phyloP scores from a whole-genome alignment of 1,284 basidiomycete species.

The Irpex sp. region DNA sequence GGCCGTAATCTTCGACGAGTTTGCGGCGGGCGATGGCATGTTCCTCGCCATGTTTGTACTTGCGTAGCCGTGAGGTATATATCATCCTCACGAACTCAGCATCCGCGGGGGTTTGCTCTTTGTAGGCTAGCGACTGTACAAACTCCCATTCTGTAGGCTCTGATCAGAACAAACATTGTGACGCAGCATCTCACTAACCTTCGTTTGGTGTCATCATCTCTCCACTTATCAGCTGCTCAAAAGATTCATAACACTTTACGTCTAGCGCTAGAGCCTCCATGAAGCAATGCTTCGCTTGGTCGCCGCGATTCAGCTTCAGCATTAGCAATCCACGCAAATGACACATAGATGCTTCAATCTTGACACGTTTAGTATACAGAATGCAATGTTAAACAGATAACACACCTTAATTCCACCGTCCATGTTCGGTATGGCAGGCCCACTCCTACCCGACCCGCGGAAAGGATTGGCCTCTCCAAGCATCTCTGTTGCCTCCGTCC shows the following conservation, averaged over 20 bases:
- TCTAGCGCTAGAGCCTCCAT: conserved; percentile 93
- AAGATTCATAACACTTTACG: conserved; percentile 97
- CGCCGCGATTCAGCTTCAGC: conserved; percentile 86
- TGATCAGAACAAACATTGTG: not conserved
- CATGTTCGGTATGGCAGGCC: conserved; percentile 63
- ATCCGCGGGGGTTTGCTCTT: conserved; percentile 80
- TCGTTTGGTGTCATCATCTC: conserved; percentile 93
- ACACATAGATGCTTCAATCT: conserved; percentile 96
- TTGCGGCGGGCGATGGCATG: conserved; percentile 71
- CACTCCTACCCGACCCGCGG: conserved; percentile 57
- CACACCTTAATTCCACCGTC: conserved; percentile 84
- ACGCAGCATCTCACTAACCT: conserved; percentile 43
- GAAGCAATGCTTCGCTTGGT: conserved; percentile 88
- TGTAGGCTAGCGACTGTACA: conserved; percentile 79
- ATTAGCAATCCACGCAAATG: conserved; percentile 90
- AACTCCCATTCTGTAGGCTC: conserved; percentile 87
- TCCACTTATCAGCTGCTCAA: conserved; percentile 83
- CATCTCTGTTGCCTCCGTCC: conserved; percentile 89
- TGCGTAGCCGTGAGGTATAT: conserved; percentile 87
- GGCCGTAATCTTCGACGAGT: conserved; percentile 72
- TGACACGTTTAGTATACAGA: conserved; percentile 4
- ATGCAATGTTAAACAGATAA: not conserved
- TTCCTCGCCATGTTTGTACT: conserved; percentile 81
- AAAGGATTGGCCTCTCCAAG: conserved; percentile 91
- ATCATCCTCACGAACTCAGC: conserved; percentile 87